These are phyloP conservation scores for Sporothrix humicola DNA, from an alignment of 2,329 filamentous ascomycete species.

Conservation along the genomic window DNA sequence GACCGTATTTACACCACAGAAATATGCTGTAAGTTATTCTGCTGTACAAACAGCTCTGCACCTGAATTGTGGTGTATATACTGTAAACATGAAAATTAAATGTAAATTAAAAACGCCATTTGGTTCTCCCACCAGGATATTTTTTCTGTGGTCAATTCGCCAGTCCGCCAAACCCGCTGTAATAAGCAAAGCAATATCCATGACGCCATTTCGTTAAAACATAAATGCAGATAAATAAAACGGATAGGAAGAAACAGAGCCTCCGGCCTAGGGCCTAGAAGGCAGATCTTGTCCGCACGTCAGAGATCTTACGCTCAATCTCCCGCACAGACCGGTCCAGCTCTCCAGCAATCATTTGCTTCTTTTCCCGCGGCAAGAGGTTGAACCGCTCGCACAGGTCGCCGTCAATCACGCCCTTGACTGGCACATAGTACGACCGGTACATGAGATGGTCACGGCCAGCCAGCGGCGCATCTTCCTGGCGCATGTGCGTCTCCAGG, in stretches of 20 bases:
- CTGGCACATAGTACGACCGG: conserved; percentile 91
- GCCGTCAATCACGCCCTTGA: conserved; percentile 96
- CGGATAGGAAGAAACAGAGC: background rate
- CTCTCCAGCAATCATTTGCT: conserved; percentile 93
- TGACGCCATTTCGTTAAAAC: conserved; percentile 1
- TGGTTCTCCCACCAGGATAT: conserved; percentile 17
- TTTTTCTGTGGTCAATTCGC: background rate
- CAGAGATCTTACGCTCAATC: conserved; percentile 93
- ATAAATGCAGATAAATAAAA: background rate
- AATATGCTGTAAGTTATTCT: background rate
- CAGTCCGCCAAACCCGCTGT: conserved; percentile 1
- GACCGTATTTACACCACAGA: background rate
- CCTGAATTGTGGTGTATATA: background rate
- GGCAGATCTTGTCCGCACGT: conserved; percentile 64
- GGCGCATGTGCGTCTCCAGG: conserved; percentile 84
- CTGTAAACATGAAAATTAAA: background rate
- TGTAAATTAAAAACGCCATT: conserved; percentile 10
- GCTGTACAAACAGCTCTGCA: background rate
- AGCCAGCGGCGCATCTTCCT: conserved; percentile 84
- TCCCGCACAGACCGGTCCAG: conserved; percentile 88
- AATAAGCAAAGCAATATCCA: background rate
- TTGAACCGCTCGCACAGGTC: conserved; percentile 94
- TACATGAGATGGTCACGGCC: conserved; percentile 96
- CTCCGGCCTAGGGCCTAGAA: conserved; percentile 49
- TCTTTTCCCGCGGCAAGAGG: conserved; percentile 82